Conservation (phyloP, 352 stramenopile species). For the Globisporangium nunn region DNA sequence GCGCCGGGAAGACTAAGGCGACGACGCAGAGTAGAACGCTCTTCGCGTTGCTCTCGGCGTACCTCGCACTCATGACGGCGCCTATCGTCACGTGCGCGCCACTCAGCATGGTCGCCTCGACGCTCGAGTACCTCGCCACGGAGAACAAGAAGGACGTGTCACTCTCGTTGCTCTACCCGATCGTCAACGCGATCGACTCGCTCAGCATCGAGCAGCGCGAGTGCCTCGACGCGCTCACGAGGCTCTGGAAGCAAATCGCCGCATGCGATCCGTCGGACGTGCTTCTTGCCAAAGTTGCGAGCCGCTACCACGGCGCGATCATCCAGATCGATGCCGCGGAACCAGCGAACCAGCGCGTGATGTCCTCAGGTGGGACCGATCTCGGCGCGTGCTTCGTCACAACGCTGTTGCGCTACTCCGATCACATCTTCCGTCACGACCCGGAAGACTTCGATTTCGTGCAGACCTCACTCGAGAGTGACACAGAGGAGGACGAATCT, state of each 20-base stretch:
- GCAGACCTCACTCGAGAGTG: conserved; percentile 34
- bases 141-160: conserved; percentile 20
- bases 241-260: conserved; percentile 39
- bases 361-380: background rate
- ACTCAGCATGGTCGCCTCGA: conserved; percentile 46
- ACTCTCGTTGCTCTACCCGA: conserved; percentile 44
- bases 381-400: conserved; percentile 54
- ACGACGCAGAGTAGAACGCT: conserved; percentile 32
- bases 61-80: conserved; percentile 30
- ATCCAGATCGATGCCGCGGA: conserved; percentile 24
- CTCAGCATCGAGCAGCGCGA: conserved; percentile 63
- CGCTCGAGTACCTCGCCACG: conserved; percentile 51
- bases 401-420: conserved; percentile 44
- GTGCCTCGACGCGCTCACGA: conserved; percentile 60
- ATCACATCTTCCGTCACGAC: conserved; percentile 69
- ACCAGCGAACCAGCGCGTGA: background rate
- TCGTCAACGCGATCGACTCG: conserved; percentile 66
- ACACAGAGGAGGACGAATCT: conserved; percentile 52
- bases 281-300: conserved; percentile 31
- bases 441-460: conserved; percentile 21
- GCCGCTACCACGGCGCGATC: conserved; percentile 29
- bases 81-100: conserved; percentile 48
- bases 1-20: conserved; percentile 28
- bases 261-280: conserved; percentile 29
- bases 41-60: conserved; percentile 31